phyloP scores from a whole-genome alignment of 2,329 filamentous ascomycete species.

The Stemphylium vesicarium region DNA sequence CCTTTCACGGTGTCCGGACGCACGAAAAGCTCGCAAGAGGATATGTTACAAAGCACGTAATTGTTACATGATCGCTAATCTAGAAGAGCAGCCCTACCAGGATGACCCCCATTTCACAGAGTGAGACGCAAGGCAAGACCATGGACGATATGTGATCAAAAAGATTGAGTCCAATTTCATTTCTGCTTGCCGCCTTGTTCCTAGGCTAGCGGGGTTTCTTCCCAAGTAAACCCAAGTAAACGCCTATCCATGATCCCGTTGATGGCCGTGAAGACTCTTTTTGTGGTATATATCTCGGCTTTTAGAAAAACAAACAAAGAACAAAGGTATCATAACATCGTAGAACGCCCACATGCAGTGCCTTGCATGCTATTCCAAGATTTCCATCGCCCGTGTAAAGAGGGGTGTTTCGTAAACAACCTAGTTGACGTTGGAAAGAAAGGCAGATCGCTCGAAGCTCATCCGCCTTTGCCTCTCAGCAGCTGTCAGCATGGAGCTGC shows the following conservation, averaged over 20 bases:
- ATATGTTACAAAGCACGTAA: no score
- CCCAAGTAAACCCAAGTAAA: neutral
- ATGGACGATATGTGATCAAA: no score
- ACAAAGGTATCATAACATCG: conserved; percentile 29
- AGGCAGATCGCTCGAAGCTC: conserved; percentile 28
- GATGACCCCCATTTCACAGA: no score
- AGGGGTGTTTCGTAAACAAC: neutral
- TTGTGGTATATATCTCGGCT: conserved; percentile 27
- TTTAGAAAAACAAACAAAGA: conserved; percentile 20
- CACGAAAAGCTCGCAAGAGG: no score
- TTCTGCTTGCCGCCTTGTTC: conserved; percentile 3
- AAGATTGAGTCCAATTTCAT: neutral
- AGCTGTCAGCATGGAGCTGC: conserved; percentile 28
- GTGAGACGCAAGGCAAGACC: no score
- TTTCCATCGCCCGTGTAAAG: neutral
- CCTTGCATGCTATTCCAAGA: neutral
- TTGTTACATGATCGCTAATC: no score
- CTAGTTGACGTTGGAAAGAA: conserved; percentile 44
- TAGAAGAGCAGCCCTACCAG: no score
- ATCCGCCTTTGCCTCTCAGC: conserved; percentile 24
- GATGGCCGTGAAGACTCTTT: conserved; percentile 21
- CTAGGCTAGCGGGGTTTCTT: neutral
- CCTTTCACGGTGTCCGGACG: no score
- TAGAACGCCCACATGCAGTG: conserved; percentile 15
- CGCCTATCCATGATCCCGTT: conserved; percentile 18